Conservation (phyloP, 2,329 filamentous ascomycete species). For the Botrytis fragariae region DNA sequence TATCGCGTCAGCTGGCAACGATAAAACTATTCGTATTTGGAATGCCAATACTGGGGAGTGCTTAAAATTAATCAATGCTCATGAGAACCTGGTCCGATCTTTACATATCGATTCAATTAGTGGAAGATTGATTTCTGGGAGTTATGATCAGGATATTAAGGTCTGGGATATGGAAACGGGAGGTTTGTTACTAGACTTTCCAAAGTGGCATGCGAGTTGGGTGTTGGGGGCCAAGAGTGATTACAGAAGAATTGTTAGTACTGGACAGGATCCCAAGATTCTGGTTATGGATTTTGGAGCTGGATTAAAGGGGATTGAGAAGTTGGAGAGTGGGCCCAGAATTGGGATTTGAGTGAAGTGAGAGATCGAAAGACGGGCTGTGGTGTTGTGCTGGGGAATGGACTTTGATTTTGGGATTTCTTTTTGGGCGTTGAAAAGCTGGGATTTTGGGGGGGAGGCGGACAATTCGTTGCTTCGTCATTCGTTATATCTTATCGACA, state of each 20-base stretch:
- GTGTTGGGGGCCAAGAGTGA: conserved; percentile 95
- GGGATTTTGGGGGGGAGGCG: not conserved
- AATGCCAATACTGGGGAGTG: conserved; percentile 87
- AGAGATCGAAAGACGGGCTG: too few relatives aligned
- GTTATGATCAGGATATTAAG: conserved; percentile 93
- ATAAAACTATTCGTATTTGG: conserved; percentile 94
- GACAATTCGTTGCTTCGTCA: not conserved
- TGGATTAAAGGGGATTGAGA: conserved; percentile 55
- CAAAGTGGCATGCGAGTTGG: conserved; percentile 96
- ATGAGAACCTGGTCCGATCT: conserved; percentile 82
- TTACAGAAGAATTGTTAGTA: conserved; percentile 90
- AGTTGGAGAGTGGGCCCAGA: conserved; percentile 9
- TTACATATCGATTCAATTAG: conserved; percentile 87
- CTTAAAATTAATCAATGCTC: conserved; percentile 75
- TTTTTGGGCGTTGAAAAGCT: not conserved
- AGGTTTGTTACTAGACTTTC: conserved; percentile 75
- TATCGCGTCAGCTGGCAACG: conserved; percentile 91
- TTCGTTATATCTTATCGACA: not conserved
- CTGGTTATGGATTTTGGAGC: conserved; percentile 89
- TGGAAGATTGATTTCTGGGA: conserved; percentile 82
- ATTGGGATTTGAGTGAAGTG: not conserved
- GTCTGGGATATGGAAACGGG: conserved; percentile 87
- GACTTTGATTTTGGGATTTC: not conserved
- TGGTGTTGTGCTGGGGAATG: not conserved
- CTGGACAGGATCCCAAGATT: conserved; percentile 89